phyloP scores from a whole-genome alignment of 2,329 filamentous ascomycete genomes.

The Talaromyces sp. region DNA sequence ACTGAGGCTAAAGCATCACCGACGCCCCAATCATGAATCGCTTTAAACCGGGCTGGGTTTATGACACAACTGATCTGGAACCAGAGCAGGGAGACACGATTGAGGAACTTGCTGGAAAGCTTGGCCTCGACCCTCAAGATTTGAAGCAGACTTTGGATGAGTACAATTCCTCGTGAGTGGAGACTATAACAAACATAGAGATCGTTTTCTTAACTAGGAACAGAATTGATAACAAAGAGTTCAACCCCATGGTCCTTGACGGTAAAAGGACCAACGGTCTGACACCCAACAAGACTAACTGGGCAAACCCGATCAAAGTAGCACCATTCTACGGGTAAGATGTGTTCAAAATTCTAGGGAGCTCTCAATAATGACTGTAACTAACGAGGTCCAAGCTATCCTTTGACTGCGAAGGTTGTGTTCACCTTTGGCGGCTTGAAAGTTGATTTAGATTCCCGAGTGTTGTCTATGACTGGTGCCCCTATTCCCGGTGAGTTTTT shows the following conservation, averaged over 20 bases:
- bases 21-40: conserved; percentile 37
- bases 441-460: conserved; percentile 33
- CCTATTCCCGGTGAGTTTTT: conserved; percentile 28
- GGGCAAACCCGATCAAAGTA: conserved; percentile 34
- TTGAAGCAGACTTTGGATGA: conserved; percentile 35
- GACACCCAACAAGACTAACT: conserved; percentile 35
- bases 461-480: conserved; percentile 34
- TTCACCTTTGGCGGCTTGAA: conserved; percentile 37
- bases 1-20: conserved; percentile 21
- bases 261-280: conserved; percentile 35
- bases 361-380: not conserved
- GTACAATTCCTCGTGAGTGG: conserved; percentile 31
- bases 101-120: conserved; percentile 32
- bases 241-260: conserved; percentile 38
- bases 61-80: conserved; percentile 38
- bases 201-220: not conserved
- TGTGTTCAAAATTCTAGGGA: not conserved
- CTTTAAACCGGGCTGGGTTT: conserved; percentile 40
- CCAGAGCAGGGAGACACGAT: conserved; percentile 37
- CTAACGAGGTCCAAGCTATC: conserved; percentile 14
- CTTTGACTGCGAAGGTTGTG: conserved; percentile 20
- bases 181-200: not conserved
- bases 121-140: conserved; percentile 30
- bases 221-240: conserved; percentile 25
- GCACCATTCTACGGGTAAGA: conserved; percentile 30